phyloP scores from a whole-genome alignment of 2,329 filamentous ascomycete species.

The Cladosporium velox region DNA sequence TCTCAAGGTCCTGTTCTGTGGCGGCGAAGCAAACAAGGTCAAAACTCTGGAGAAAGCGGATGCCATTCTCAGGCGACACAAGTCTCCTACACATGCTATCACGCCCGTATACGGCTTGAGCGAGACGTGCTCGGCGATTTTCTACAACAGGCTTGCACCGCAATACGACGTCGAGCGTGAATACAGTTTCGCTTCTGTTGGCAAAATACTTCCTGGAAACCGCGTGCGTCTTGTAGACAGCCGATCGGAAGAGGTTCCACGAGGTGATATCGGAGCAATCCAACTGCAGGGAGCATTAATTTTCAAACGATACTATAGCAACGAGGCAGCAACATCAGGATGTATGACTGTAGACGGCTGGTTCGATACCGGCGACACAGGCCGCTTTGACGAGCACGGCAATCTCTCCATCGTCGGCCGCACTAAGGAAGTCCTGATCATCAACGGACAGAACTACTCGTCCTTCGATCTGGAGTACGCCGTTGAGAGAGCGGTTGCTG shows the following conservation, averaged over 20 bases:
- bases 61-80: not conserved
- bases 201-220: slow-evolving; percentile 10
- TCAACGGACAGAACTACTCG: slow-evolving; percentile 30
- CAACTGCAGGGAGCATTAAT: slow-evolving; percentile 29
- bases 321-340: slow-evolving; percentile 39
- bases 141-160: slow-evolving; percentile 27
- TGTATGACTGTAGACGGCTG: slow-evolving; percentile 41
- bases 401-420: slow-evolving; percentile 28
- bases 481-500: slow-evolving; percentile 26
- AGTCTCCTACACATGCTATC: not conserved
- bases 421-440: slow-evolving; percentile 29
- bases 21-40: slow-evolving; percentile 49
- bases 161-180: slow-evolving; percentile 24
- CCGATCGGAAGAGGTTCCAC: not conserved
- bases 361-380: slow-evolving; percentile 36
- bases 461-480: slow-evolving; percentile 30
- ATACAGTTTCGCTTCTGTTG: slow-evolving; percentile 27
- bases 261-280: not conserved
- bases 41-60: not conserved
- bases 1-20: slow-evolving; percentile 42
- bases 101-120: not conserved
- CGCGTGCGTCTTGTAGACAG: not conserved
- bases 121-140: slow-evolving; percentile 23
- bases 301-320: slow-evolving; percentile 43
- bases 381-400: slow-evolving; percentile 26